phyloP scores from a whole-genome alignment of 768 basidiomycete species.

The Cystobasidium ongulense region DNA sequence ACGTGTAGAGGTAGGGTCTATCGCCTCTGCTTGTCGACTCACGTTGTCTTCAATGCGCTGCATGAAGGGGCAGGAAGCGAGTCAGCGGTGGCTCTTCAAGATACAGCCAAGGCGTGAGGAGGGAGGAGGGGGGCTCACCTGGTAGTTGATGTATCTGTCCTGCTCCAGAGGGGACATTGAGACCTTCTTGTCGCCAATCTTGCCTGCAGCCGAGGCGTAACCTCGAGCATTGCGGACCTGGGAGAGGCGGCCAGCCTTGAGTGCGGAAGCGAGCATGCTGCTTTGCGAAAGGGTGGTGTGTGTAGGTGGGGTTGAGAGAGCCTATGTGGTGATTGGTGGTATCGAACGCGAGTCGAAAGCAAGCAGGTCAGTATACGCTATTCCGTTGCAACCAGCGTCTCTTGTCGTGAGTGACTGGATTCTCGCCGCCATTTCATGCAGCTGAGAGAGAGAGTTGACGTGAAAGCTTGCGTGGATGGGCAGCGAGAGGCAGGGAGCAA shows the following conservation, averaged over 20 bases:
- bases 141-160: constrained; percentile 49
- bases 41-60: constrained; percentile 33
- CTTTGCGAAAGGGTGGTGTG: neutral
- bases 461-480: no score
- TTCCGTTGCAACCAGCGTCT: no score
- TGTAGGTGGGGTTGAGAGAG: neutral
- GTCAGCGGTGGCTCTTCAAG: neutral
- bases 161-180: constrained; percentile 47
- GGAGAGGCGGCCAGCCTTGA: neutral
- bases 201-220: constrained; percentile 26
- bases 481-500: no score
- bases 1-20: no score
- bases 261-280: neutral
- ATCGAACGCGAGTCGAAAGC: no score
- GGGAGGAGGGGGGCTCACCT: constrained; percentile 81
- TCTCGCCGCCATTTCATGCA: no score
- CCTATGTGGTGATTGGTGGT: no score
- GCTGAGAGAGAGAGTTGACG: no score
- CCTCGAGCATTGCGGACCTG: constrained; percentile 5
- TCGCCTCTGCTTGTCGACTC: neutral
- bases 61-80: neutral
- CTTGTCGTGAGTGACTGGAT: no score
- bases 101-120: constrained; percentile 52
- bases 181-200: constrained; percentile 45
- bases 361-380: no score